Percentiles rank a stretch among this genome's conserved stretches.
These are phyloP conservation scores for Sambucus nigra DNA, from an alignment of 129 eudicot genomes.

Conservation along the genomic window DNA sequence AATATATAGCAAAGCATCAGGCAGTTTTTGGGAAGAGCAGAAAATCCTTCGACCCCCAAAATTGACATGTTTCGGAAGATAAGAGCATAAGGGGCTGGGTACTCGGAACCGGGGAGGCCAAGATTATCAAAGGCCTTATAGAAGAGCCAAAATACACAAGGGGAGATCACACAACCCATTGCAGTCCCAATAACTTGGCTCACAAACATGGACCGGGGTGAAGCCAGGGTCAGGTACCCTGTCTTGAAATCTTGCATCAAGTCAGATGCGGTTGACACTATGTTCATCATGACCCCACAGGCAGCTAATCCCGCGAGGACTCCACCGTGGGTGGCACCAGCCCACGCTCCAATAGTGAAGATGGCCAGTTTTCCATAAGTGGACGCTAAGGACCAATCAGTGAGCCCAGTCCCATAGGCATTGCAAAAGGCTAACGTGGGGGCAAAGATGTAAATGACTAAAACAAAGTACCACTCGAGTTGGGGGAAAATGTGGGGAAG, in stretches of 20 bases:
- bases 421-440: conserved; percentile 79
- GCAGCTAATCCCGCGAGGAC: conserved; percentile 90
- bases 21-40: conserved; percentile 64
- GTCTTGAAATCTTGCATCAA: too few species aligned
- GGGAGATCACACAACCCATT: too few species aligned
- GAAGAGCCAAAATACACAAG: too few species aligned
- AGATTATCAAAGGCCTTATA: too few species aligned
- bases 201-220: too few species aligned
- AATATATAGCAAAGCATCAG: conserved; percentile 56
- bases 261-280: too few species aligned
- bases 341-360: conserved; percentile 90
- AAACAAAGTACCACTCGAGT: conserved; percentile 71
- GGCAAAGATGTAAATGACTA: conserved; percentile 55
- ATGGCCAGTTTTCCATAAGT: too few species aligned
- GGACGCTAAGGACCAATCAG: conserved; percentile 93
- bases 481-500: too few species aligned
- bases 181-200: too few species aligned
- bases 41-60: conserved; percentile 80
- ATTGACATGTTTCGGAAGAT: too few species aligned
- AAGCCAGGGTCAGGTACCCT: too few species aligned
- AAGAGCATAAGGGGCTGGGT: conserved; percentile 82
- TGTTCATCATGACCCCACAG: too few species aligned
- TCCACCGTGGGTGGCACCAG: conserved; percentile 69
- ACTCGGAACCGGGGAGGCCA: conserved; percentile 50
- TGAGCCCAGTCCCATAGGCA: conserved; percentile 81